Conservation (phyloP, 2,329 filamentous ascomycete genomes). For the Colletotrichum noveboracense region DNA sequence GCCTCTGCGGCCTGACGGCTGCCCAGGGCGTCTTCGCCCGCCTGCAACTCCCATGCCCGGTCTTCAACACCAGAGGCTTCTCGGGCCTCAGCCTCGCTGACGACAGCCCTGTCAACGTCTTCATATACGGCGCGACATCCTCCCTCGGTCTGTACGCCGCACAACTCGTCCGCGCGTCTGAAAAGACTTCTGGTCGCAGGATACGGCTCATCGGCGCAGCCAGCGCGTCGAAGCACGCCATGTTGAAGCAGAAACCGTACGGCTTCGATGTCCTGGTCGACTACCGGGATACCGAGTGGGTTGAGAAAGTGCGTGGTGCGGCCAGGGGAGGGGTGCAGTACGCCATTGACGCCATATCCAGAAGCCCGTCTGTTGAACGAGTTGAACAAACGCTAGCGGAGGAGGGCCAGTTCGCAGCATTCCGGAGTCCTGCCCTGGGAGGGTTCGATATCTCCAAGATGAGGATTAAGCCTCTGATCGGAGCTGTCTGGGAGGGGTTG, state of each 20-base stretch:
- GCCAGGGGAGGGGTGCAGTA: constrained; percentile 36
- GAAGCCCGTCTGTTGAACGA: constrained; percentile 37
- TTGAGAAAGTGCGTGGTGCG: constrained; percentile 28
- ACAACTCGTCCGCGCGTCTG: constrained; percentile 28
- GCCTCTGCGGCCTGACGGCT: constrained; percentile 46
- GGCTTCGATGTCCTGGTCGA: constrained; percentile 41
- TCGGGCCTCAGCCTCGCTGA: neutral
- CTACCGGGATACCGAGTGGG: constrained; percentile 40
- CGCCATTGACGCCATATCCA: constrained; percentile 44
- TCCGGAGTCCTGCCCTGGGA: constrained; percentile 27
- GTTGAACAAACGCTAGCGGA: constrained; percentile 30
- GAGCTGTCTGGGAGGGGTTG: constrained; percentile 47
- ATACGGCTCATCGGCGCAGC: constrained; percentile 34
- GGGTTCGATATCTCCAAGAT: constrained; percentile 28
- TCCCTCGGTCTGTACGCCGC: constrained; percentile 37
- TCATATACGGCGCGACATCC: constrained; percentile 38
- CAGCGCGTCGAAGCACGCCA: constrained; percentile 25
- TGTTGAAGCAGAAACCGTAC: constrained; percentile 38
- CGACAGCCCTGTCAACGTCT: constrained; percentile 17
- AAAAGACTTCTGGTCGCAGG: neutral
- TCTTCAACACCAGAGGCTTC: constrained; percentile 14
- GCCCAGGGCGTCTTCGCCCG: constrained; percentile 45
- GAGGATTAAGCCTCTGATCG: constrained; percentile 38
- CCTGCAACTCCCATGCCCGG: constrained; percentile 38
- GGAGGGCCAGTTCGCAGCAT: constrained; percentile 28